A percentile compares a stretch with the other conserved stretches of the same genome.
Evolutionary conservation across 148 eudicot species (phyloP).

Genomic region (Chenopodium berlandieri): DNA sequence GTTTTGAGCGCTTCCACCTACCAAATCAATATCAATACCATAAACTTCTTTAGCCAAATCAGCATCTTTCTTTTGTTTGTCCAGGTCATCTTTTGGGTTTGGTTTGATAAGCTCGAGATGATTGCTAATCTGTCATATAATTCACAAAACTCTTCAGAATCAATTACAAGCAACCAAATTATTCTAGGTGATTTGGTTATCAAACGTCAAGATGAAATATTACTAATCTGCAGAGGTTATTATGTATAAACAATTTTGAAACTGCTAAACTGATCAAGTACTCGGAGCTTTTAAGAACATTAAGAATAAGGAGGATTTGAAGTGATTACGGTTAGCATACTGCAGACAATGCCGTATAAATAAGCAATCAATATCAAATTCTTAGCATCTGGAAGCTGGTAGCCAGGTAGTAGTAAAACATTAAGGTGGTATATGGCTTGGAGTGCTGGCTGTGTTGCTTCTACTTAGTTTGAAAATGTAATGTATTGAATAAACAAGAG

Average conservation of each 20-base stretch:
- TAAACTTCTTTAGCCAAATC: constrained; percentile 80
- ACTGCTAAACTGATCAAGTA: neutral
- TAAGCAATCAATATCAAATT: neutral
- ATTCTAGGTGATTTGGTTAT: neutral
- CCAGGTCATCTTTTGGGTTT: constrained; percentile 78
- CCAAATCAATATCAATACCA: constrained; percentile 73
- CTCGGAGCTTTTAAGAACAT: neutral
- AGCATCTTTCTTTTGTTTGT: constrained; percentile 82
- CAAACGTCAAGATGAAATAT: neutral
- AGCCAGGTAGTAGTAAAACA: too few species aligned
- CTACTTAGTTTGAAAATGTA: neutral
- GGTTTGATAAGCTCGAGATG: constrained; percentile 97
- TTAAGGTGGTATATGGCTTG: neutral
- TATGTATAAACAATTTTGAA: neutral
- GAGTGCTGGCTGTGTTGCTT: neutral
- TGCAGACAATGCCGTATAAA: neutral
- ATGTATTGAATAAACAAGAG: neutral
- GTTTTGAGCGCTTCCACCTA: constrained; percentile 62
- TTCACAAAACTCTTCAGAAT: neutral
- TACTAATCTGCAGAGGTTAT: neutral
- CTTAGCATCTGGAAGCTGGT: neutral
- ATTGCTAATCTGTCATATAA: constrained; percentile 74
- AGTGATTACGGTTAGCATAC: neutral
- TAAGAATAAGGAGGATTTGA: neutral
- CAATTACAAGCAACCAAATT: neutral